Evolutionary conservation across 257 asterid genomes (phyloP).

Genomic region (Lantana camara): DNA sequence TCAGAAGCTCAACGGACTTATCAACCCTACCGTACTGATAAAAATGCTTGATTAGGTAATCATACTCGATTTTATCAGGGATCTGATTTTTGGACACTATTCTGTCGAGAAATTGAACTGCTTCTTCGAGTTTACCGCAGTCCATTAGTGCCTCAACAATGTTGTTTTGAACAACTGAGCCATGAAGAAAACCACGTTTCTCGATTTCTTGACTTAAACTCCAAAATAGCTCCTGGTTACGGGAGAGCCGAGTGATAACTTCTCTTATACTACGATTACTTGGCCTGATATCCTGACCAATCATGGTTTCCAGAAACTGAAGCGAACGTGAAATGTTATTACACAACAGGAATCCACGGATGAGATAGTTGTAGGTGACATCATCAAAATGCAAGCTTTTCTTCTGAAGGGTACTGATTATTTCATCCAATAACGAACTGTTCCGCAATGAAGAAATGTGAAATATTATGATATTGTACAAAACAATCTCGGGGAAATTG

Average conservation of each 20-base stretch:
- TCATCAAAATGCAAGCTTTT: conserved; percentile 54
- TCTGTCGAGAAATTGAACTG: conserved; percentile 53
- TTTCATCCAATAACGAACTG: conserved; percentile 33
- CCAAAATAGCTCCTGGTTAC: conserved; percentile 35
- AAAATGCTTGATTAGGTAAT: conserved; percentile 56
- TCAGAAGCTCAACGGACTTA: conserved; percentile 63
- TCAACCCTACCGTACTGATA: conserved; percentile 52
- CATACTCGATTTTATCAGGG: conserved; percentile 49
- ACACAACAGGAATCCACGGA: conserved; percentile 53
- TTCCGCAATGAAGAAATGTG: conserved; percentile 43
- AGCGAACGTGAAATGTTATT: conserved; percentile 40
- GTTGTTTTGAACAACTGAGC: conserved; percentile 50
- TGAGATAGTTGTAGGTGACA: conserved; percentile 49
- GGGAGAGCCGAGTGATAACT: conserved; percentile 51
- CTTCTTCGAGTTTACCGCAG: conserved; percentile 45
- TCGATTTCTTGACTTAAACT: conserved; percentile 71
- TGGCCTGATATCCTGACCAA: conserved; percentile 53
- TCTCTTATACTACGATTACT: conserved; percentile 59
- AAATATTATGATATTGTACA: conserved; percentile 59
- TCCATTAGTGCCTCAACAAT: conserved; percentile 50
- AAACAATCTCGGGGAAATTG: conserved; percentile 39
- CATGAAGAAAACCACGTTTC: conserved; percentile 58
- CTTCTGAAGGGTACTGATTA: conserved; percentile 39
- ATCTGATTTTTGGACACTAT: conserved; percentile 43
- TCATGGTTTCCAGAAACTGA: conserved; percentile 55